Evolutionary conservation across 1,139 yeast genomes (phyloP), one percentile per base, ranked within the genome.

Genomic region (Williopsis jadinii): DNA sequence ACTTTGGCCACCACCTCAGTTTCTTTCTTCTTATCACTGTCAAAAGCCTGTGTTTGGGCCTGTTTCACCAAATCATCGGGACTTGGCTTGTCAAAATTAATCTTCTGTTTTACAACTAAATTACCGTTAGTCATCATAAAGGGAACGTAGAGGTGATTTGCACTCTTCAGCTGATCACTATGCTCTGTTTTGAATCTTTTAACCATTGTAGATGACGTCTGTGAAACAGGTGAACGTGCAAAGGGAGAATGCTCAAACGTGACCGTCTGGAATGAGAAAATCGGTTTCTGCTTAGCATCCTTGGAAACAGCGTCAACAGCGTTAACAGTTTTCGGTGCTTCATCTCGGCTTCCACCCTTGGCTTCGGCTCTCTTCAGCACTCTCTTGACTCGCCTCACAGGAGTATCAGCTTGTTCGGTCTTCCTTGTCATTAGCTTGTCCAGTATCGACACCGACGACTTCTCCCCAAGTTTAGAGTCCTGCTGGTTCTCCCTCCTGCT

Each of bases 41-140:
- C 72, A 43, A 73, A 73, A 0, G 77, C 79, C 38, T 63, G 59
- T 40, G 65, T 65, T 58, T 84, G 95, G 0, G 90, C 88, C 39
- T 68, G 63, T 39, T 75, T 58, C 9, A 84, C 72, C 41, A 71
- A 63, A 55, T 87, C 96, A 63, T 88, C 97, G 3, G 97, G 97
- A 53, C 95, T 84, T 11, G 88, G 90, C 46, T 70, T 66, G 15
- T 63, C 60, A 56, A 88, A 88, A 48, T 81, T 84, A 35, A 67
- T 57, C 36, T 70, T 66, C 8, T 75, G 75, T 55, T 72, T 70
- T 47, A 66, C 66, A 40, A 42, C 60, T 58, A 64, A 67, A 55
- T 66, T 49, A 66, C 71, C 66, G 62, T 79, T 66, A 62, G 71
- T 69, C 48, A 36, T 36, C 41, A 36, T 36, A 30, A 13, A 36